Evolutionary conservation across 2,329 filamentous ascomycete genomes (phyloP).

Genomic region (Domatiomyces catenatus): DNA sequence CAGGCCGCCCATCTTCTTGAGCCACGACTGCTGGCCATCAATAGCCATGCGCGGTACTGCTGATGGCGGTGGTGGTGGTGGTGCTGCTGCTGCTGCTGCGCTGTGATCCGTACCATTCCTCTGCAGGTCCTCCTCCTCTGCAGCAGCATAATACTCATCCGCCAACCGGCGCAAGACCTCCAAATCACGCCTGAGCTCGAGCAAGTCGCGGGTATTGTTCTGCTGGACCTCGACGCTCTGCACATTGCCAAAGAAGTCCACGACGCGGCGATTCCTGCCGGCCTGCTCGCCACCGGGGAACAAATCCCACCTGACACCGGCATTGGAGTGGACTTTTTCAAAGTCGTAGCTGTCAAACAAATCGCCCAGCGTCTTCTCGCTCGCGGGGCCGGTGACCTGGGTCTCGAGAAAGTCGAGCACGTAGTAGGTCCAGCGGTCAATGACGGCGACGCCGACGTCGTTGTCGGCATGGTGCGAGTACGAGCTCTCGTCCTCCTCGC

Average conservation of each 20-base stretch:
- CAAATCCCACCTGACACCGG: slow-evolving; percentile 87
- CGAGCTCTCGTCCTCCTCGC: slow-evolving; percentile 84
- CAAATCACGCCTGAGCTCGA: slow-evolving; percentile 50
- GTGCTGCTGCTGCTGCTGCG: slow-evolving; percentile 4
- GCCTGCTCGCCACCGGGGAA: slow-evolving; percentile 69
- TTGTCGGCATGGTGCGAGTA: slow-evolving; percentile 98
- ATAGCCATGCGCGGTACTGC: slow-evolving; percentile 9
- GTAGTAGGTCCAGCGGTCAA: slow-evolving; percentile 97
- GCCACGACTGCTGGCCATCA: slow-evolving; percentile 16
- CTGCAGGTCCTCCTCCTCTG: too few species aligned
- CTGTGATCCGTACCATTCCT: slow-evolving; percentile 7
- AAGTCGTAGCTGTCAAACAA: slow-evolving; percentile 94
- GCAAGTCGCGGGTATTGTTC: slow-evolving; percentile 38
- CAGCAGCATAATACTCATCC: slow-evolving; percentile 29
- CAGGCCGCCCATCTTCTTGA: slow-evolving; percentile 16
- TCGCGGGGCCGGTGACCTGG: slow-evolving; percentile 69
- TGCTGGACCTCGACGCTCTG: slow-evolving; percentile 86
- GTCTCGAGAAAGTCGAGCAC: slow-evolving; percentile 93
- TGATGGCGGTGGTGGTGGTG: neutral
- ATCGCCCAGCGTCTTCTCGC: slow-evolving; percentile 80
- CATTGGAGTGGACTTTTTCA: slow-evolving; percentile 82
- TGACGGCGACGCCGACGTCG: slow-evolving; percentile 93
- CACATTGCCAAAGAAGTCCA: slow-evolving; percentile 97
- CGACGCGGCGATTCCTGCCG: slow-evolving; percentile 65
- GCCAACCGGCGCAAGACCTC: slow-evolving; percentile 51